These are phyloP conservation scores for Populus hybrid DNA, from an alignment of 441 rosid genomes.

Conservation along the genomic window DNA sequence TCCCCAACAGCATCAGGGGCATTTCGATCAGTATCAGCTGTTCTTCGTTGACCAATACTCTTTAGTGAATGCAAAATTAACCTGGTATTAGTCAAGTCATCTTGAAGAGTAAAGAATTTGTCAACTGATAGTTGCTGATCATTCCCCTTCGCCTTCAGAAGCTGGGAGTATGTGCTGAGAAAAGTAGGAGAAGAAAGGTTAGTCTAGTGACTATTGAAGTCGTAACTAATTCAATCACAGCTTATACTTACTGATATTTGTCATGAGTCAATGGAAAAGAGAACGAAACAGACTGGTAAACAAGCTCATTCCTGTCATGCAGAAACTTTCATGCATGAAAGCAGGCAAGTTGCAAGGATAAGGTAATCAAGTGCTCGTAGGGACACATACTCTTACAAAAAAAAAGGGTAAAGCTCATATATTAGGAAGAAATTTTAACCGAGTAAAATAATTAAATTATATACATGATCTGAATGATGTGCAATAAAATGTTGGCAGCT, in stretches of 20 bases:
- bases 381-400: neutral
- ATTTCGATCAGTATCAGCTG: constrained; percentile 18
- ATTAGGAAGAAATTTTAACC: neutral
- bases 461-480: neutral
- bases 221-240: neutral
- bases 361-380: neutral
- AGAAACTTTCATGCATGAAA: too few relatives aligned
- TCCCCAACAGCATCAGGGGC: constrained; percentile 13
- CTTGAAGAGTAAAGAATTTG: constrained; percentile 53
- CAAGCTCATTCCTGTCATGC: too few relatives aligned
- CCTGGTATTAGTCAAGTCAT: constrained; percentile 48
- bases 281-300: too few relatives aligned
- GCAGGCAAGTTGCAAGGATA: too few relatives aligned
- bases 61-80: constrained; percentile 39
- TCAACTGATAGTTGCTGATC: constrained; percentile 44
- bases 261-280: too few relatives aligned
- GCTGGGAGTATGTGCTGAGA: constrained; percentile 61
- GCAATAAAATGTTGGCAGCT: neutral
- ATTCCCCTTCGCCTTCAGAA: constrained; percentile 28
- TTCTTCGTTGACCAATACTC: constrained; percentile 14
- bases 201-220: neutral
- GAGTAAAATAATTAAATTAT: neutral
- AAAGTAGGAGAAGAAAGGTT: neutral
- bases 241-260: neutral
- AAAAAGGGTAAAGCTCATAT: neutral